Evolutionary conservation across 108 stramenopile genomes (phyloP), one percentile per base, ranked within the genome.

Genomic region (Pseudonitzschia pungens): DNA sequence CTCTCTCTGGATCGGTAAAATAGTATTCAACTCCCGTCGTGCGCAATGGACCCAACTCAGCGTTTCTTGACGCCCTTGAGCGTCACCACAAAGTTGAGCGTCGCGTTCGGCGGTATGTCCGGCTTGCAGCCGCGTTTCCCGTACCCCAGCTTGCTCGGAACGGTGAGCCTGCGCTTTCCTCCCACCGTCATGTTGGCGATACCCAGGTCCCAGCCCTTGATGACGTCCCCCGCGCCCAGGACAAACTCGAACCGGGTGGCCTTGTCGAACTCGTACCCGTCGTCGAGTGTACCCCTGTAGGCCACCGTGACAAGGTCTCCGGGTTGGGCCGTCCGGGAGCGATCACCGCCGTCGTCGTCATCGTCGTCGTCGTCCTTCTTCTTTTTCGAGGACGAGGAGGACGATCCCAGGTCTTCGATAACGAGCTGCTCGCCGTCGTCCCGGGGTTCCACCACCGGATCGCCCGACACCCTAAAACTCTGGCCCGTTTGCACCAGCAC

Each of bases 91-190:
- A 96, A 97, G 52, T 92, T 77, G 28, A 96, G 77, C 57, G 86
- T 87, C 27, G 93, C 79, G 84, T 89, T 87, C 0, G 86, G 79
- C 15, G 97, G 97, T 69, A 97, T 97, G 40, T 95, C 94, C 0
- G 90, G 92, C 16, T 74, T 65, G 21, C 82, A 81, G 11, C 94
- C 97, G 56, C 87, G 71, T 76, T 91, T 91, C 0, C 96, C 97
- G 78, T 96, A 99, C 8, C 94, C 98, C 33, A 97, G 57, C 51
- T 89, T 85, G 5, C 90, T 77, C 2, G 98, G 98, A 59, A 98
- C 86, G 63, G 88, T 78, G 12, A 99, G 68, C 66, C 85, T 83
- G 40, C 97, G 90, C 62, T 78, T 77, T 45, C 92, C 95, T 26
- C 97, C 96, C 2, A 92, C 83, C 50, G 79, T 87, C 97, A 99